Conservation (phyloP, 352 stramenopile genomes). For the Blastocystis sp. region DNA sequence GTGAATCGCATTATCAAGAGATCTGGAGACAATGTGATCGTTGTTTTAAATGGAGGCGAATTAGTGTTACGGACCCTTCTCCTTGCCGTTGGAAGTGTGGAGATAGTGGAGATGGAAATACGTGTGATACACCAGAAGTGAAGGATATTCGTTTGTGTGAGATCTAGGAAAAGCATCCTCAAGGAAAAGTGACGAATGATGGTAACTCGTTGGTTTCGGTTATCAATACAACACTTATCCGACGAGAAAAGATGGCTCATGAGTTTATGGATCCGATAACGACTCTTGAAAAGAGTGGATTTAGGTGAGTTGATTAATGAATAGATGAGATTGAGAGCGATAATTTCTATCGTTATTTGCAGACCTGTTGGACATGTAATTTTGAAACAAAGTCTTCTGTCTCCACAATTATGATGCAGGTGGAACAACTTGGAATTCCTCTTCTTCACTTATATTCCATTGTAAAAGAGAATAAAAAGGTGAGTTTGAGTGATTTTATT, state of each 20-base stretch:
- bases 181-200: background rate
- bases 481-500: background rate
- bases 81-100: conserved; percentile 23
- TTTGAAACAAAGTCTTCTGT: background rate
- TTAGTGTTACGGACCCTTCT: background rate
- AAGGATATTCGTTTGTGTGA: background rate
- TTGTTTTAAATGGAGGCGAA: conserved; percentile 52
- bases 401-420: background rate
- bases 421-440: background rate
- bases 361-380: background rate
- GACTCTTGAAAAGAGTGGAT: background rate
- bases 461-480: background rate
- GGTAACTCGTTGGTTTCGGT: conserved; percentile 2
- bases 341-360: conserved; percentile 9
- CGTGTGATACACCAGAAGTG: conserved; percentile 17
- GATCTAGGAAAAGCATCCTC: background rate
- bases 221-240: background rate
- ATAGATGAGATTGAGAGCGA: background rate
- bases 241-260: background rate
- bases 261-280: background rate
- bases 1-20: background rate
- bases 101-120: background rate
- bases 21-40: conserved; percentile 50
- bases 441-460: background rate
- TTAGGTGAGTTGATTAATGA: background rate